Evolutionary conservation across 2,329 filamentous ascomycete species (phyloP).

Genomic region (Colletotrichum sp.): DNA sequence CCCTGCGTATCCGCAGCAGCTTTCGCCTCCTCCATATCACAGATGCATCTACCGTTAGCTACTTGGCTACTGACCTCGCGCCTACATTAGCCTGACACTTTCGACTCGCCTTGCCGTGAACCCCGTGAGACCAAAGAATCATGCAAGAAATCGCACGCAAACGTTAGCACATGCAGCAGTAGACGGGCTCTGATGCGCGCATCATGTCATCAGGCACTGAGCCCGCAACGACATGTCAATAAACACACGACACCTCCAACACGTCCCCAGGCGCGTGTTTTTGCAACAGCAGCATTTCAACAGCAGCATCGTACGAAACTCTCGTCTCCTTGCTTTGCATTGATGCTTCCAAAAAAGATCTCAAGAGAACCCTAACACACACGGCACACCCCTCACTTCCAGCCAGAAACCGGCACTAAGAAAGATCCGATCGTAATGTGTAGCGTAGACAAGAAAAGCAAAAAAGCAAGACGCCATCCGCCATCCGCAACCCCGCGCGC

Average conservation of each 20-base stretch:
- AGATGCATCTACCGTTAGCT: background rate
- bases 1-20: background rate
- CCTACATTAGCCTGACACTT: conserved; percentile 5
- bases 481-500: background rate
- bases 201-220: background rate
- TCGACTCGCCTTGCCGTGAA: background rate
- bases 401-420: background rate
- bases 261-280: background rate
- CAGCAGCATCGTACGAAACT: background rate
- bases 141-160: background rate
- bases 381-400: background rate
- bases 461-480: background rate
- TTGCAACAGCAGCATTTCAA: background rate
- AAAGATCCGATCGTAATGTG: background rate
- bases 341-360: background rate
- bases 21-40: background rate
- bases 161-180: background rate
- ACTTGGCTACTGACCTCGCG: background rate
- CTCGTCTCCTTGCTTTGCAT: background rate
- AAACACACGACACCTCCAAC: background rate
- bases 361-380: background rate
- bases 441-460: background rate
- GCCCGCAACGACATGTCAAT: background rate
- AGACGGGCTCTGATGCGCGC: background rate
- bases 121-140: background rate